Evolutionary conservation across 169 alveolate species (phyloP), one percentile per base, ranked within the genome.

Genomic region (Cryptosporidium sp.): DNA sequence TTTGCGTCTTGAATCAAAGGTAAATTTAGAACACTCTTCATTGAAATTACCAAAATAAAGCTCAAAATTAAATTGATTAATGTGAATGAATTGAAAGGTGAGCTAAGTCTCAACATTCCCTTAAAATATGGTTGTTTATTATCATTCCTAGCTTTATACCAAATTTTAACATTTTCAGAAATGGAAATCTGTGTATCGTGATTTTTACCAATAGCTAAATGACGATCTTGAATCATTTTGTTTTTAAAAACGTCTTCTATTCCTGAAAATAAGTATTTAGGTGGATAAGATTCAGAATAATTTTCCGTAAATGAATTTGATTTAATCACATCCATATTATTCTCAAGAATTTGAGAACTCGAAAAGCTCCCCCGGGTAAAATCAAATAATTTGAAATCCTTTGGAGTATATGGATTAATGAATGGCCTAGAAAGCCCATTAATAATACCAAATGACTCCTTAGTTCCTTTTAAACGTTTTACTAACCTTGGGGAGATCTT

Each of bases 351-450:
- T n/a, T 7, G 14, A 26, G 67, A 2, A n/a, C 21, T 55, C 0
- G 67, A n/a, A 23, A n/a, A 9, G 21, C 18, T 3, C 9, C 4
- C 71, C 23, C 51, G 10, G 12, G 23, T 8, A 50, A 71, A 51
- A 43, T 71, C 69, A 16, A 71, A 9, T 2, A 71, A 8, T 12
- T 50, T 55, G 48, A 71, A 71, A 6, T 71, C 45, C 9, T 51
- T 45, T 21, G 85, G 68, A 8, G 85, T 71, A 31, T 50, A 50
- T 23, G 61, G 69, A 16, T 71, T 71, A 6, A 71, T 31, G 26
- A 71, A 71, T 7, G 85, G 85, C n/a, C 65, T 55, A 26, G 37
- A 51, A n/a, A 71, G 39, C 18, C 85, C 85, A 26, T 48, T 71
- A 29, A 55, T 23, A 6, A 50, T 23, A 23, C 69, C 61, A 65